A percentile compares a stretch with the other conserved stretches of the same genome.
These are phyloP conservation scores for Verticillium dahliae DNA, from an alignment of 2,329 filamentous ascomycete genomes.

Conservation along the genomic window DNA sequence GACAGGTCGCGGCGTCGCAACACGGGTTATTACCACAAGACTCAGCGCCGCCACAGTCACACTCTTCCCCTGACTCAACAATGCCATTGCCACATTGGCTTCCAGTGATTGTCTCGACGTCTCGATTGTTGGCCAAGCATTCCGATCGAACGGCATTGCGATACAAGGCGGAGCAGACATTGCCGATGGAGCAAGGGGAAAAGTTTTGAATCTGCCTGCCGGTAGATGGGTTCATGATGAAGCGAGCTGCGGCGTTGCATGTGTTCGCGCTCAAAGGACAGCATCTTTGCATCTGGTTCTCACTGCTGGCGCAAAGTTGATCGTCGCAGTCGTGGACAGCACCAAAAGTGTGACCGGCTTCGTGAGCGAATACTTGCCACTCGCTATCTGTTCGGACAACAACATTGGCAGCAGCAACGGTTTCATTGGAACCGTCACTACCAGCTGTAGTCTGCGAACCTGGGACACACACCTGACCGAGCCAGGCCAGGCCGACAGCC, in stretches of 20 bases:
- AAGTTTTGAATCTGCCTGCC: slow-evolving; percentile 67
- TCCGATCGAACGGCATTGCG: slow-evolving; percentile 67
- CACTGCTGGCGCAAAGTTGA: slow-evolving; percentile 58
- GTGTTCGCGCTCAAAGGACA: slow-evolving; percentile 64
- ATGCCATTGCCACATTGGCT: slow-evolving; percentile 95
- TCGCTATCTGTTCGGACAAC: slow-evolving; percentile 77
- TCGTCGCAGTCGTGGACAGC: slow-evolving; percentile 87
- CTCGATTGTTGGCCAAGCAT: slow-evolving; percentile 81
- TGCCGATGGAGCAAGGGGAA: slow-evolving; percentile 84
- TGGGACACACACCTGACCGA: slow-evolving; percentile 73
- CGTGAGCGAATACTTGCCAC: slow-evolving; percentile 95
- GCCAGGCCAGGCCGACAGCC: slow-evolving; percentile 88
- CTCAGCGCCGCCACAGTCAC: slow-evolving; percentile 78
- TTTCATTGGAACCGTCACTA: slow-evolving; percentile 52
- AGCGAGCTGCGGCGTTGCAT: slow-evolving; percentile 73
- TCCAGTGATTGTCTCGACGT: slow-evolving; percentile 73
- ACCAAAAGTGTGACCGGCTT: slow-evolving; percentile 90
- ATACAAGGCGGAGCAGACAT: slow-evolving; percentile 82
- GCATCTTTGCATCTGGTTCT: slow-evolving; percentile 51
- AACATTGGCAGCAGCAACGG: slow-evolving; percentile 80
- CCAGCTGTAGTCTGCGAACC: slow-evolving; percentile 49
- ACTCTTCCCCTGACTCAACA: slow-evolving; percentile 83
- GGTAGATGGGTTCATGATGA: slow-evolving; percentile 95
- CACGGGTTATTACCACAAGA: slow-evolving; percentile 72
- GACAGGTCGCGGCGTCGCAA: slow-evolving; percentile 82